Base-by-base conservation (phyloP, 805 yeast genomes). In the Suhomyces canberraensis region DNA sequence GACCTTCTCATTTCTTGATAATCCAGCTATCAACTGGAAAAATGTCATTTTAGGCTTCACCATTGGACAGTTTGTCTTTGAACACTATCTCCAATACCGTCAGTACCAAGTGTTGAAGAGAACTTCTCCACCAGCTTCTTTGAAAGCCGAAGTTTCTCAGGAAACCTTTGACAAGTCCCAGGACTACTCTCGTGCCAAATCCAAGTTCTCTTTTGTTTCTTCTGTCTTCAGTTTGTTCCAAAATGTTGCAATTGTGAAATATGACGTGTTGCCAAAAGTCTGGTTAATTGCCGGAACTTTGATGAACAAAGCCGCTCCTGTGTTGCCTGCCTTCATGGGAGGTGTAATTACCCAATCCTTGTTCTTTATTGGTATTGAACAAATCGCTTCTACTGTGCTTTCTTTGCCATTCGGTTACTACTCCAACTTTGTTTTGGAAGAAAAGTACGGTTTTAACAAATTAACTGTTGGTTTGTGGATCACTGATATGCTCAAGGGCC, bases 391-490 rank as follows among this genome's bases (percentile, higher is more conserved):
- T 7, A 66, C 81, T 2, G 34, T 87, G 2, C 40, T 79, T 20
- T 69, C 76, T 3, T 57, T 84, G 37, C 98, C 98, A 3, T 54
- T 81, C 16, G 70, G 80, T 8, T 80, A 84, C 58, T 90, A 89
- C 62, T 68, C 75, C 40, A 83, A 84, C 50, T 93, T 93, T 66
- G 90, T 89, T 11, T 71, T 93, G 48, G 98, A 93, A 64, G 96
- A 91, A 58, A 78, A 78, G 61, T 91, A 73, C 52, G 98, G 98
- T 1, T 93, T 93, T 68, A 93, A 93, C 68, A 93, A 93, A 62
- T 72, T 78, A 48, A 91, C 97, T 3, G 42, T 72, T 13, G 64
- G 69, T 34, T 67, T 88, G 34, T 93, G 95, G 85, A 37, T 85
- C 17, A 55, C 75, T 17, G 99, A 93, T 60, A 65, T 69, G 44